Percentiles rank a stretch among this genome's conserved stretches.
Conservation (phyloP, 768 basidiomycete species). For the Amanita polypyramis region DNA sequence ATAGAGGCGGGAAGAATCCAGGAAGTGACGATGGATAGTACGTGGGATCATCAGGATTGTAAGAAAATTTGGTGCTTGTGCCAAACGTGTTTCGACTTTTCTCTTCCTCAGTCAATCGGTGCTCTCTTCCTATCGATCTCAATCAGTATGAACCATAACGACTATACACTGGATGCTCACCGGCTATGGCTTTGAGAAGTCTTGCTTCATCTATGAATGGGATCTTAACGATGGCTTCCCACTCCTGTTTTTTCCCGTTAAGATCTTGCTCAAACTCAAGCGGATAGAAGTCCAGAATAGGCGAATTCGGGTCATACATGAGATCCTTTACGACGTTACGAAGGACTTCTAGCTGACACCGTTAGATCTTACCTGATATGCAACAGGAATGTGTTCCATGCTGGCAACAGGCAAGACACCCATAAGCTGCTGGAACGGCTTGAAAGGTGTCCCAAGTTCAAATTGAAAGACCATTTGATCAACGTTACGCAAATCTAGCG, state of each 20-base stretch:
- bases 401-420: constrained; percentile 92
- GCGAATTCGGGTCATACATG: constrained; percentile 76
- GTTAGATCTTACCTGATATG: constrained; percentile 55
- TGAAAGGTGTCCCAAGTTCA: constrained; percentile 81
- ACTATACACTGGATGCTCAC: constrained; percentile 28
- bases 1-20: constrained; percentile 87
- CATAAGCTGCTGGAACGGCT: constrained; percentile 94
- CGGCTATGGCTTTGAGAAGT: constrained; percentile 72
- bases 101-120: constrained; percentile 70
- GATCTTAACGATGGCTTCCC: constrained; percentile 99
- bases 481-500: constrained; percentile 50
- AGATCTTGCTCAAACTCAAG: constrained; percentile 83
- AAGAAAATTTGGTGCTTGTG: constrained; percentile 71
- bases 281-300: constrained; percentile 94
- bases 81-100: constrained; percentile 65
- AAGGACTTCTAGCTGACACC: background rate
- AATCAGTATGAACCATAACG: constrained; percentile 3
- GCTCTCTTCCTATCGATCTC: constrained; percentile 54
- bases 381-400: constrained; percentile 77
- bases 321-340: constrained; percentile 48
- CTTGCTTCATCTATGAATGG: constrained; percentile 88
- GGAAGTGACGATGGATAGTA: constrained; percentile 87
- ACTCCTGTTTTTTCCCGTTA: constrained; percentile 97
- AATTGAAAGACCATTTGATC: constrained; percentile 81
- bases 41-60: constrained; percentile 49